Evolutionary conservation across 352 stramenopile species (phyloP).

Genomic region (Phytophthora lateralis): DNA sequence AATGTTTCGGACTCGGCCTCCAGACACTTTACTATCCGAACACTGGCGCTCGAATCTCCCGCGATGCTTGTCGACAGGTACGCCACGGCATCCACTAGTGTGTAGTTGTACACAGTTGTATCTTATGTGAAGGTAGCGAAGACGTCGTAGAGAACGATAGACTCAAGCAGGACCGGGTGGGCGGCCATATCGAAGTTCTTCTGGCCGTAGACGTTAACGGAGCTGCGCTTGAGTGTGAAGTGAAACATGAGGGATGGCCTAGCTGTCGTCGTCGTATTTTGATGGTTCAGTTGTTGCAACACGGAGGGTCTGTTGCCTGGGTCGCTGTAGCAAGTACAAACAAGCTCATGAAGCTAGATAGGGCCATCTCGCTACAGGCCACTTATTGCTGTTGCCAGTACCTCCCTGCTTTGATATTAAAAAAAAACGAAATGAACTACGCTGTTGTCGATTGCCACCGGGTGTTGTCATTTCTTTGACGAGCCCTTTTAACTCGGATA

Average conservation of each 20-base stretch:
- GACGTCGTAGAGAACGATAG: slow-evolving; percentile 24
- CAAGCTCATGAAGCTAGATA: not conserved
- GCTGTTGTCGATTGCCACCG: too few relatives aligned
- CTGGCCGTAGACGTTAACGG: slow-evolving; percentile 30
- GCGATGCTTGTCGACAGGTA: slow-evolving; percentile 3
- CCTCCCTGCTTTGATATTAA: too few relatives aligned
- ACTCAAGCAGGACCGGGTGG: slow-evolving; percentile 13
- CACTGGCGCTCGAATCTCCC: slow-evolving; percentile 3
- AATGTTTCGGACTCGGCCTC: slow-evolving; percentile 1
- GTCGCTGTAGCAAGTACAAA: not conserved
- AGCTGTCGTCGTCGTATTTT: too few relatives aligned
- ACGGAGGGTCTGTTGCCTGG: not conserved
- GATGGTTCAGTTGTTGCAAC: slow-evolving; percentile 1
- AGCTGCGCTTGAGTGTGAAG: slow-evolving; percentile 33
- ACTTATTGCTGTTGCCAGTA: too few relatives aligned
- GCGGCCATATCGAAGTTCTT: slow-evolving; percentile 30
- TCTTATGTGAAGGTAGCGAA: slow-evolving; percentile 11
- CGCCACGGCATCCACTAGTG: slow-evolving; percentile 18
- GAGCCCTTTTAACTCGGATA: too few relatives aligned
- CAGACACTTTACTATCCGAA: slow-evolving; percentile 12
- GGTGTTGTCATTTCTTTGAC: too few relatives aligned
- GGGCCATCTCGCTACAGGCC: too few relatives aligned
- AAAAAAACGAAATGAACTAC: too few relatives aligned
- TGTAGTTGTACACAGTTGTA: slow-evolving; percentile 25
- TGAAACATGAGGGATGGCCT: slow-evolving; percentile 26